A percentile compares a stretch with the other conserved stretches of the same genome.
Conservation (phyloP, 352 stramenopile species). For the Pythium sukuiense region DNA sequence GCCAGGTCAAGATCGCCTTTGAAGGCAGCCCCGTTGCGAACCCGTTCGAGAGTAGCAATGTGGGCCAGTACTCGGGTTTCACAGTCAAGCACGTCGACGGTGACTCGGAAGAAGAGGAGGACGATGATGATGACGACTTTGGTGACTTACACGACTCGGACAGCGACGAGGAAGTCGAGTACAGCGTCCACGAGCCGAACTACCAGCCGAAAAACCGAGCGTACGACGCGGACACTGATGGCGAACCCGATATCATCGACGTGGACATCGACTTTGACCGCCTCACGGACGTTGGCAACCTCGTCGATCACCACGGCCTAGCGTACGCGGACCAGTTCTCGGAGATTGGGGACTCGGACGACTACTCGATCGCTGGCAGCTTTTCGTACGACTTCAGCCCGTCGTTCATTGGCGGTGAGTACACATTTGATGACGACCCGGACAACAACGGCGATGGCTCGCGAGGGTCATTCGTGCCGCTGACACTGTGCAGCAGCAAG, state of each 20-base stretch:
- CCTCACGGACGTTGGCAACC: constrained; percentile 1
- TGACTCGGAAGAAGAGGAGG: constrained; percentile 22
- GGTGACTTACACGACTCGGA: constrained; percentile 29
- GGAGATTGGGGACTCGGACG: constrained; percentile 6
- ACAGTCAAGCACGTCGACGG: constrained; percentile 9
- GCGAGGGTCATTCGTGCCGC: constrained; percentile 24
- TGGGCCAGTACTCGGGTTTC: constrained; percentile 17
- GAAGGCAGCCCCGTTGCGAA: background rate
- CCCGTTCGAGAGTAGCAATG: constrained; percentile 3
- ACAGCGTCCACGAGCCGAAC: constrained; percentile 3
- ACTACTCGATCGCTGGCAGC: constrained; percentile 27
- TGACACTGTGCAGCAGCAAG: constrained; percentile 16
- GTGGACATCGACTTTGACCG: constrained; percentile 11
- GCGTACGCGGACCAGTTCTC: constrained; percentile 21
- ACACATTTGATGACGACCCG: constrained; percentile 11
- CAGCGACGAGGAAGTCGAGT: constrained; percentile 18
- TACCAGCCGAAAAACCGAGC: background rate
- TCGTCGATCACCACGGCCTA: constrained; percentile 11
- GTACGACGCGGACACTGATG: constrained; percentile 3
- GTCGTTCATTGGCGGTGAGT: constrained; percentile 22
- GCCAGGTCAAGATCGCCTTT: constrained; percentile 3
- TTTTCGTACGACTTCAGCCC: constrained; percentile 22
- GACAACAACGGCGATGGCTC: constrained; percentile 6
- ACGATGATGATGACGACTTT: constrained; percentile 26
- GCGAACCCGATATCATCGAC: background rate